Conservation (phyloP, 2,329 filamentous ascomycete genomes). For the Diaporthe ilicicola region DNA sequence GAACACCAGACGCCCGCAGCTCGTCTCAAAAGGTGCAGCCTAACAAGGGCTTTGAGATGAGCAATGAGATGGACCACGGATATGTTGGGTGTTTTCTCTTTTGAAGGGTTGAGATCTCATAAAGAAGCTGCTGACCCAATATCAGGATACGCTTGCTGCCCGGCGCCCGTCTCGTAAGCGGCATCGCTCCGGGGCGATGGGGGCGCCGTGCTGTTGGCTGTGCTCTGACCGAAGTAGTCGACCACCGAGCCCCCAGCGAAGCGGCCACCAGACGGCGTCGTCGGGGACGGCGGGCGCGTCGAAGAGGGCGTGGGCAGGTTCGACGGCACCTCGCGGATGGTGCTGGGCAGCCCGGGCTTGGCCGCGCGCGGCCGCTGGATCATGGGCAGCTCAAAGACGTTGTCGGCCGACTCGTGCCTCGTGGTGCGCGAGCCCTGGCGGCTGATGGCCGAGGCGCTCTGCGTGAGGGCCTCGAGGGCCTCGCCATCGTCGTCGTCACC, state of each 20-base stretch:
- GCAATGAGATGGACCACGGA: too few species aligned
- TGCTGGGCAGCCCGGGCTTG: constrained; percentile 24
- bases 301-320: constrained; percentile 26
- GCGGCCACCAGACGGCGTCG: constrained; percentile 1
- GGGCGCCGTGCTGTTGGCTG: background rate
- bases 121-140: too few species aligned
- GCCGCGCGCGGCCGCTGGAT: constrained; percentile 26
- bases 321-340: constrained; percentile 28
- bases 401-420: constrained; percentile 25
- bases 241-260: background rate
- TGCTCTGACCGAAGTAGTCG: constrained; percentile 9
- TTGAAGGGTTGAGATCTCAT: too few species aligned
- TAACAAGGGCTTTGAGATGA: too few species aligned
- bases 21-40: too few species aligned
- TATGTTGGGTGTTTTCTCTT: too few species aligned
- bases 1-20: too few species aligned
- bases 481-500: constrained; percentile 4
- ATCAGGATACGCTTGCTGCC: constrained; percentile 30
- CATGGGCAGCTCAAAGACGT: constrained; percentile 27
- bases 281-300: constrained; percentile 15
- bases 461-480: constrained; percentile 21
- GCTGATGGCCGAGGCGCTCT: constrained; percentile 27
- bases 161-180: constrained; percentile 17
- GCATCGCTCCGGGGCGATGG: constrained; percentile 12
- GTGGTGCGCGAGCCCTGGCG: constrained; percentile 6